These are phyloP conservation scores for Malassezia caprae DNA, from an alignment of 1,284 basidiomycete genomes.

Conservation along the genomic window DNA sequence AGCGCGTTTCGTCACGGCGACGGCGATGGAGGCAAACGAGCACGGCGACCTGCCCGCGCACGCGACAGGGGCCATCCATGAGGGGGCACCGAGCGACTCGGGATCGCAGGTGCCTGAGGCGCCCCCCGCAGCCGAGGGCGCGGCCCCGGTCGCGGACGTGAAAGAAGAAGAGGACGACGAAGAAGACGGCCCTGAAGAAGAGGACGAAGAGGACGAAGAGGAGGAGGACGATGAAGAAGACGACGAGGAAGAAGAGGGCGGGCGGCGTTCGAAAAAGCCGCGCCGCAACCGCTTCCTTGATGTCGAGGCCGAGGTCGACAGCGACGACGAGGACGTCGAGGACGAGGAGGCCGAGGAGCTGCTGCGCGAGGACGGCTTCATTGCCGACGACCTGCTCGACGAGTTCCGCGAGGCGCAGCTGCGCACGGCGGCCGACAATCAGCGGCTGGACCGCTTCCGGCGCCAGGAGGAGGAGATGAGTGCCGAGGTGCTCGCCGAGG, in stretches of 20 bases:
- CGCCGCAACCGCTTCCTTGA: slow-evolving; percentile 71
- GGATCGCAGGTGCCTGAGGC: not conserved
- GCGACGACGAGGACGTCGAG: slow-evolving; percentile 53
- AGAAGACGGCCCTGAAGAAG: slow-evolving; percentile 23
- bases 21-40: slow-evolving; percentile 6
- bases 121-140: not conserved
- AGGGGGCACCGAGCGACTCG: not conserved
- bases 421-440: slow-evolving; percentile 57
- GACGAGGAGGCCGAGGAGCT: slow-evolving; percentile 48
- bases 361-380: slow-evolving; percentile 58
- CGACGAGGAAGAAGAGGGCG: slow-evolving; percentile 20
- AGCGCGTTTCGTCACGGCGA: not conserved
- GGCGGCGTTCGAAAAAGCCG: slow-evolving; percentile 30
- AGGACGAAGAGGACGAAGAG: slow-evolving; percentile 37
- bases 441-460: slow-evolving; percentile 64
- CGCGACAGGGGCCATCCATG: not conserved
- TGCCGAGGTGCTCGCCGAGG: slow-evolving; percentile 74
- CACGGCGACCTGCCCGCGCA: not conserved
- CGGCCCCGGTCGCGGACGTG: slow-evolving; percentile 14
- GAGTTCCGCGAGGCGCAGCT: slow-evolving; percentile 59
- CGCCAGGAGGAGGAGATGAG: slow-evolving; percentile 71
- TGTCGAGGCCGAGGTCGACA: slow-evolving; percentile 75
- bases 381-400: slow-evolving; percentile 58
- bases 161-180: slow-evolving; percentile 28
- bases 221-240: slow-evolving; percentile 33